phyloP scores from a whole-genome alignment of 768 basidiomycete species.

The Mycena metata region DNA sequence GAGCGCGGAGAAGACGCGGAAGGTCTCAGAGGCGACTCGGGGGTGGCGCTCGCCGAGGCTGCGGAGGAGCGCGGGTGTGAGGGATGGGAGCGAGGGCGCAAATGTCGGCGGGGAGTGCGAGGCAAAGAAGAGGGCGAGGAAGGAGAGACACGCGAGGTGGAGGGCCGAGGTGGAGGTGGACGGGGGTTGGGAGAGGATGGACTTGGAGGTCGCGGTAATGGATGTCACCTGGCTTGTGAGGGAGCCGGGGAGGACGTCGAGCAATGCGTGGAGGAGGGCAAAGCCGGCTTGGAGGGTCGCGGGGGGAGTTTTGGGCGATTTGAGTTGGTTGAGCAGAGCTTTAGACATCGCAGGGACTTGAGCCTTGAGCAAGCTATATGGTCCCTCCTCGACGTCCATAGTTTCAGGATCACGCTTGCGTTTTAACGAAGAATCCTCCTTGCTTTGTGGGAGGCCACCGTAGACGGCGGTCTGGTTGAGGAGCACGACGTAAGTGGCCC shows the following conservation, averaged over 20 bases:
- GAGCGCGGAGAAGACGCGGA: conserved; percentile 88
- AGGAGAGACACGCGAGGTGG: conserved; percentile 86
- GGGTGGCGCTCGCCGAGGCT: conserved; percentile 88
- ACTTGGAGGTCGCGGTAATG: conserved; percentile 75
- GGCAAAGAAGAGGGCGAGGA: conserved; percentile 87
- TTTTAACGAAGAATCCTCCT: conserved; percentile 68
- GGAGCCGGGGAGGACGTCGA: conserved; percentile 87
- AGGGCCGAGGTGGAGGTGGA: conserved; percentile 85
- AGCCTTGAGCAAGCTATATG: conserved; percentile 74
- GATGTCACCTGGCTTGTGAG: conserved; percentile 76
- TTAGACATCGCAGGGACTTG: conserved; percentile 88
- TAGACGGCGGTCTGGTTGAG: conserved; percentile 89
- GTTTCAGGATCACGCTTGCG: conserved; percentile 84
- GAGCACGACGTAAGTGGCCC: conserved; percentile 86
- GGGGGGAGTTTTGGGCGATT: conserved; percentile 81
- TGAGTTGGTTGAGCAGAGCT: conserved; percentile 87
- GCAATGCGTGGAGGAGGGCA: conserved; percentile 77
- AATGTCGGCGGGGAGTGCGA: conserved; percentile 74
- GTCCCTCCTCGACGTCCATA: conserved; percentile 82
- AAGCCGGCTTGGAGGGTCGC: conserved; percentile 90
- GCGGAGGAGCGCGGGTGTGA: conserved; percentile 83
- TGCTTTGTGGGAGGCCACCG: conserved; percentile 70
- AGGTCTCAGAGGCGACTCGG: conserved; percentile 88
- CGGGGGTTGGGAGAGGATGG: conserved; percentile 74
- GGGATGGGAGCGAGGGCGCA: conserved; percentile 66